A percentile compares a stretch with the other conserved stretches of the same genome.
Conservation (phyloP, 2,329 filamentous ascomycete genomes). For the Aspergillus phoenicis region DNA sequence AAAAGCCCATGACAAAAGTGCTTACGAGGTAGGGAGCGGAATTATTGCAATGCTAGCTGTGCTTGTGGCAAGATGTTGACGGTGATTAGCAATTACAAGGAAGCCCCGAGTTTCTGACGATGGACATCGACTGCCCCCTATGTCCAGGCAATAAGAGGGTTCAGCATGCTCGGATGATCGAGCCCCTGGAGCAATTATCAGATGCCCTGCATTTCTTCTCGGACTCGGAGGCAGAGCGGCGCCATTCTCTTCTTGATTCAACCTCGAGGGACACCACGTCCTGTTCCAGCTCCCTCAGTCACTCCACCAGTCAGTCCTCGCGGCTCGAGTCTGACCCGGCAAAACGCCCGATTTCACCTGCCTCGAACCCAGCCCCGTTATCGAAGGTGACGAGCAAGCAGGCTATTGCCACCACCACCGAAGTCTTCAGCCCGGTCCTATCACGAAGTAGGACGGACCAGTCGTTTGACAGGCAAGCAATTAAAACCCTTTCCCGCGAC, state of each 20-base stretch:
- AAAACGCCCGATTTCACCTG: conserved; percentile 21
- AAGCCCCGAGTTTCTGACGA: conserved; percentile 20
- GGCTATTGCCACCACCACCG: conserved; percentile 15
- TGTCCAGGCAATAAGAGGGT: conserved; percentile 34
- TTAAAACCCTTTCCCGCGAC: conserved; percentile 22
- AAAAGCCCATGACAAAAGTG: conserved; percentile 32
- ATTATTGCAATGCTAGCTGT: background rate
- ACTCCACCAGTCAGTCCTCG: conserved; percentile 26
- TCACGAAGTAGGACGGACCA: conserved; percentile 12
- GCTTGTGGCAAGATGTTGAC: background rate
- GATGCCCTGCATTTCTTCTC: conserved; percentile 23
- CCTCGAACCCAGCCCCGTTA: conserved; percentile 13
- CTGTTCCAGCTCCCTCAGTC: conserved; percentile 27
- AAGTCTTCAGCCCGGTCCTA: conserved; percentile 14
- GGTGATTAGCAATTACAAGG: conserved; percentile 21
- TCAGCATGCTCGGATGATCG: conserved; percentile 38
- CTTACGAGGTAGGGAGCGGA: conserved; percentile 31
- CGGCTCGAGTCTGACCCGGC: conserved; percentile 21
- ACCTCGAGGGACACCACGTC: conserved; percentile 23
- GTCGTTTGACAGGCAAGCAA: conserved; percentile 20
- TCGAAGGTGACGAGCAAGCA: conserved; percentile 20
- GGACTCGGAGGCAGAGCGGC: conserved; percentile 21
- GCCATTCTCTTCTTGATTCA: conserved; percentile 21
- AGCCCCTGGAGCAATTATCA: conserved; percentile 33
- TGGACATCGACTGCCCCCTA: conserved; percentile 35